These are phyloP conservation scores for Przewalskia tangutica DNA, from an alignment of 257 asterid genomes.

Conservation along the genomic window DNA sequence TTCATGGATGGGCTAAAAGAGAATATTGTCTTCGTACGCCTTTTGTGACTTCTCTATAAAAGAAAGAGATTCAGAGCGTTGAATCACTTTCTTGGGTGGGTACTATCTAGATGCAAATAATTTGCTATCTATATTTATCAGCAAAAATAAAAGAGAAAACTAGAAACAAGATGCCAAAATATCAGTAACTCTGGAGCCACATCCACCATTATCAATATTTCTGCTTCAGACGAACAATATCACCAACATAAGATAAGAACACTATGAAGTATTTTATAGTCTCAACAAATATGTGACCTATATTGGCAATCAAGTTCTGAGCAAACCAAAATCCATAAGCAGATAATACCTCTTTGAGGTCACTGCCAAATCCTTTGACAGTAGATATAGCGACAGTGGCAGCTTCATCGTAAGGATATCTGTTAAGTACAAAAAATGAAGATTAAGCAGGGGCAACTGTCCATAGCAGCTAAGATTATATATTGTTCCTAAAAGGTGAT, in stretches of 20 bases:
- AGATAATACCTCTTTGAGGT: slow-evolving; percentile 64
- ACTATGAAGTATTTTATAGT: not conserved
- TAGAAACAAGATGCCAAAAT: not conserved
- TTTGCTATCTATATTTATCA: not conserved
- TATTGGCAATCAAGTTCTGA: not conserved
- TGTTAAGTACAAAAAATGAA: slow-evolving; percentile 12
- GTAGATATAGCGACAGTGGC: slow-evolving; percentile 85
- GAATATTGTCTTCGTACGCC: not conserved
- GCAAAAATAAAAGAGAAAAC: not conserved
- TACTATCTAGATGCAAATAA: not conserved
- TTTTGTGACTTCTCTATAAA: not conserved
- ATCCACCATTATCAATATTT: not conserved
- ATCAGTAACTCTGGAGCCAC: not conserved
- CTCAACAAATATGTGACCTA: not conserved
- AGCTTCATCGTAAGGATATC: slow-evolving; percentile 90
- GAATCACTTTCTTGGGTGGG: not conserved
- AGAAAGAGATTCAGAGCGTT: not conserved
- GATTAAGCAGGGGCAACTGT: not conserved
- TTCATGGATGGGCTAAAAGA: not conserved
- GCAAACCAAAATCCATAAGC: not conserved
- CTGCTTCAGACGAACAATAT: not conserved
- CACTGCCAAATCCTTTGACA: slow-evolving; percentile 47
- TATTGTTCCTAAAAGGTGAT: not conserved
- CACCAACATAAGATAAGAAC: not conserved
- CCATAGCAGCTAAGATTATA: not conserved